A percentile compares a stretch with the other conserved stretches of the same genome.
These are phyloP conservation scores for Fistulinella staudtii DNA, from an alignment of 1,284 basidiomycete genomes.

Conservation along the genomic window DNA sequence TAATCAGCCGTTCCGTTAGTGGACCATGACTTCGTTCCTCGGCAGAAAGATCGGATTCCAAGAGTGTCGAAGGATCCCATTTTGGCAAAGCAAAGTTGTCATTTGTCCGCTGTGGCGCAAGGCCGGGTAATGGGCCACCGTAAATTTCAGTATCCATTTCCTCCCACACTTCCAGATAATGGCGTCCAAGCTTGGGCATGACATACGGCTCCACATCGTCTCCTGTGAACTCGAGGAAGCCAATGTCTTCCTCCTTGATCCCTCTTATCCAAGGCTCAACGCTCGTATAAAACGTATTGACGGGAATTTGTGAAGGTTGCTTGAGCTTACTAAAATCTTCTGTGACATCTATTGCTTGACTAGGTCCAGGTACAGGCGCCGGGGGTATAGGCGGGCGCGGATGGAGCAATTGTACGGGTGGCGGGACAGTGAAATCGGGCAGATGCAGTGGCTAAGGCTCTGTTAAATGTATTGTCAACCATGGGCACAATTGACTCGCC, in stretches of 20 bases:
- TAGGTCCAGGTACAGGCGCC: constrained; percentile 73
- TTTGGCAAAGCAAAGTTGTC: constrained; percentile 36
- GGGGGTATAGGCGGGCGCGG: constrained; percentile 63
- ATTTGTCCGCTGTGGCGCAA: constrained; percentile 31
- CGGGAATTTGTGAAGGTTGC: constrained; percentile 60
- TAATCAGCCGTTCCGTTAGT: constrained; percentile 76
- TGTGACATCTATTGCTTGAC: constrained; percentile 73
- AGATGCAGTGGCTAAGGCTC: constrained; percentile 37
- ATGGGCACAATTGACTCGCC: constrained; percentile 34
- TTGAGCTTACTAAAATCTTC: constrained; percentile 87
- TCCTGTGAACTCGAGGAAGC: constrained; percentile 81
- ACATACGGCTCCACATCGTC: constrained; percentile 86
- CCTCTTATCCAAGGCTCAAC: constrained; percentile 84
- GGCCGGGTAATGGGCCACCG: constrained; percentile 41
- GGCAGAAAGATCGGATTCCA: constrained; percentile 56
- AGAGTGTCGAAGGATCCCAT: constrained; percentile 71
- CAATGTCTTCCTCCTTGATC: constrained; percentile 87
- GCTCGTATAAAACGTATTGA: constrained; percentile 76
- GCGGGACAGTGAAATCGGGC: constrained; percentile 59
- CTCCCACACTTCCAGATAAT: constrained; percentile 90
- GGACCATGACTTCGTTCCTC: constrained; percentile 77
- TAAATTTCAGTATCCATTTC: constrained; percentile 75
- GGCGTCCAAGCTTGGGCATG: constrained; percentile 83
- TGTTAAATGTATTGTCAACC: constrained; percentile 12
- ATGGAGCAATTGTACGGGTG: constrained; percentile 49